These are phyloP conservation scores for Eimeria necatrix DNA, from an alignment of 169 alveolate genomes.

Conservation along the genomic window DNA sequence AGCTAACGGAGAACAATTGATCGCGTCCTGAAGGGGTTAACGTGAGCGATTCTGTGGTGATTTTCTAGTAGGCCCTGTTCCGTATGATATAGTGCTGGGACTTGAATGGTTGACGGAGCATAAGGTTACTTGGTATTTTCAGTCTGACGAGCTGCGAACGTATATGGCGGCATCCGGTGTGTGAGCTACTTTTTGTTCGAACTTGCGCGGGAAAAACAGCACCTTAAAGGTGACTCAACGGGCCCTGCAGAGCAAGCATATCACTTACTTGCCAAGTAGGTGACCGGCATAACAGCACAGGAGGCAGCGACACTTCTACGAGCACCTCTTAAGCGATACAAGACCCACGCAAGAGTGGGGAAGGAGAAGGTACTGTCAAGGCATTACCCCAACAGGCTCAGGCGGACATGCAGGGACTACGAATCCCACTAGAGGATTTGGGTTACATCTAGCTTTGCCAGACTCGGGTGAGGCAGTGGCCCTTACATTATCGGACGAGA, in stretches of 20 bases:
- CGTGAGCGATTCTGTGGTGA: not conserved
- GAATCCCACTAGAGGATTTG: not conserved
- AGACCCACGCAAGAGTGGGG: not conserved
- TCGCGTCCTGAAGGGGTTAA: not conserved
- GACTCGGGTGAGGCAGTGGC: not conserved
- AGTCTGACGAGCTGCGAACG: not conserved
- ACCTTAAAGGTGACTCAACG: not conserved
- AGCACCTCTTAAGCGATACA: not conserved
- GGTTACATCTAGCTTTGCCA: not conserved
- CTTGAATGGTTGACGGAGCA: not conserved
- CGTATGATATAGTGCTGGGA: not conserved
- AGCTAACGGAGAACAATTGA: not conserved
- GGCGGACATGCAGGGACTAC: not conserved
- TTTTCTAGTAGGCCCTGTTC: constrained; percentile 25
- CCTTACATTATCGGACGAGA: not conserved
- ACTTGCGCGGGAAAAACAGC: not conserved
- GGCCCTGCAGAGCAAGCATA: not conserved
- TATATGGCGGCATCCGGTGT: not conserved
- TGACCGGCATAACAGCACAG: not conserved
- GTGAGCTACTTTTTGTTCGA: not conserved
- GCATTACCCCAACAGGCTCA: not conserved
- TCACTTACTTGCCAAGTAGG: not conserved
- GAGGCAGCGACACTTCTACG: not conserved
- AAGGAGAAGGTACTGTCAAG: not conserved
- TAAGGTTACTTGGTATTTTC: constrained; percentile 2